Percentiles rank a stretch among this genome's conserved stretches.
These are phyloP conservation scores for Solanum chacoense DNA, from an alignment of 305 asterid genomes.

Conservation along the genomic window DNA sequence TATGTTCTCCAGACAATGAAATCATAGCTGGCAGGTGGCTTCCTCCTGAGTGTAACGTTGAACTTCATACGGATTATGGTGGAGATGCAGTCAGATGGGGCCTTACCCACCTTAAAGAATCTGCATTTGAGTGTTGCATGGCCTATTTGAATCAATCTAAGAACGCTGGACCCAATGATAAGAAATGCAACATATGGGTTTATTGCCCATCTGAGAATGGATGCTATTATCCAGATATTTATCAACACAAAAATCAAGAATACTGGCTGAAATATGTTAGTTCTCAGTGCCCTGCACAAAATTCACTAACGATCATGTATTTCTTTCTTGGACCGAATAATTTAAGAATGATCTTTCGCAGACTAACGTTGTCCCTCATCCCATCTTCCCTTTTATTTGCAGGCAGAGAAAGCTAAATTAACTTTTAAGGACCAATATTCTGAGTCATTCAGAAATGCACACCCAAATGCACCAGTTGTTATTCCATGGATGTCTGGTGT, in stretches of 20 bases:
- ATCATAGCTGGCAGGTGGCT: slow-evolving; percentile 62
- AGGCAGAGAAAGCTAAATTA: slow-evolving; percentile 53
- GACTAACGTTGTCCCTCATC: background rate
- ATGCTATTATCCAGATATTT: slow-evolving; percentile 72
- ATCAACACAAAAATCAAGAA: slow-evolving; percentile 61
- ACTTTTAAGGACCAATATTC: slow-evolving; percentile 59
- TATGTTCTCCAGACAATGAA: slow-evolving; percentile 38
- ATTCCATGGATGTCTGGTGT: slow-evolving; percentile 88
- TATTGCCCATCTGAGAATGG: slow-evolving; percentile 73
- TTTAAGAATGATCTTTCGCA: background rate
- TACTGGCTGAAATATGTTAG: slow-evolving; percentile 94
- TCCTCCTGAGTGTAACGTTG: slow-evolving; percentile 74
- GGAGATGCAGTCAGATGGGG: slow-evolving; percentile 92
- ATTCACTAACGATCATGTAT: background rate
- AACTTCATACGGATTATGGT: slow-evolving; percentile 70
- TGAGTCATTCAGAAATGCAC: slow-evolving; percentile 49
- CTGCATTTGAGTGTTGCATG: slow-evolving; percentile 89
- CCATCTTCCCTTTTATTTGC: slow-evolving; percentile 6
- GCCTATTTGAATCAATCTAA: slow-evolving; percentile 78
- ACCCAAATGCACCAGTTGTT: slow-evolving; percentile 55
- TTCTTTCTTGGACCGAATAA: background rate
- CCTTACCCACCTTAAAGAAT: slow-evolving; percentile 79
- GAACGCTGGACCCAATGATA: slow-evolving; percentile 48
- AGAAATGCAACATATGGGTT: slow-evolving; percentile 78
- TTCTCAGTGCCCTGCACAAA: background rate